Base-by-base conservation (phyloP, 495 filamentous ascomycete species). In the Penicillium steckii region DNA sequence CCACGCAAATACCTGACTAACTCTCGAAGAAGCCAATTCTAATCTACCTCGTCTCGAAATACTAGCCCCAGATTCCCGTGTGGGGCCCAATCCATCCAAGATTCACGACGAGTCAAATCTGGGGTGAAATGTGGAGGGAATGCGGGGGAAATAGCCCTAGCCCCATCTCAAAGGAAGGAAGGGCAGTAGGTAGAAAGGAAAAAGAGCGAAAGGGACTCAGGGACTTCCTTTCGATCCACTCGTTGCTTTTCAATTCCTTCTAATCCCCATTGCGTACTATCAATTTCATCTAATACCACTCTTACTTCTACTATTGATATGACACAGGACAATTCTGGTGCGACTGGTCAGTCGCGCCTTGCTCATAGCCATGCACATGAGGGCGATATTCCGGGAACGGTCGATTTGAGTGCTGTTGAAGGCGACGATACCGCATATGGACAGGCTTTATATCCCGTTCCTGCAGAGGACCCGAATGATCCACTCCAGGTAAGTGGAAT, bases 391-490 rank as follows among this genome's bases (percentile, higher is more conserved):
- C 80, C 81, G 0, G 81, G 81, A 4, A 85, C 81, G 0, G 80
- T 83, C 33, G 78, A 83, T 55, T 67, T 85, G 19, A 62, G 69
- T 46, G 72, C 74, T 43, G 58, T 50, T n/a, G 83, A 85, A 66
- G 83, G 82, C 44, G 82, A 86, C 53, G 82, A 84, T 52, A 80
- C 78, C 3, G 79, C 68, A 2, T 78, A 82, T 40, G 83, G 82
- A 46, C 81, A 84, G 53, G 83, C 82, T 3, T 62, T 85, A 19
- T 86, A 79, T 52, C 83, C 82, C 2, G 82, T 85, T 0, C 82
- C 83, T 6, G 76, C 80, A 0, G 80, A 82, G 45, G 82, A 85
- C 54, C 83, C 82, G 0, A 86, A 86, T 51, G 82, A 86, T 61
- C 83, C 83, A n/a, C 70, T 84, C 24, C 77, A 80, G 56, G 76